Conservation (phyloP, 768 basidiomycete genomes). For the Psilocybe cyanescens region DNA sequence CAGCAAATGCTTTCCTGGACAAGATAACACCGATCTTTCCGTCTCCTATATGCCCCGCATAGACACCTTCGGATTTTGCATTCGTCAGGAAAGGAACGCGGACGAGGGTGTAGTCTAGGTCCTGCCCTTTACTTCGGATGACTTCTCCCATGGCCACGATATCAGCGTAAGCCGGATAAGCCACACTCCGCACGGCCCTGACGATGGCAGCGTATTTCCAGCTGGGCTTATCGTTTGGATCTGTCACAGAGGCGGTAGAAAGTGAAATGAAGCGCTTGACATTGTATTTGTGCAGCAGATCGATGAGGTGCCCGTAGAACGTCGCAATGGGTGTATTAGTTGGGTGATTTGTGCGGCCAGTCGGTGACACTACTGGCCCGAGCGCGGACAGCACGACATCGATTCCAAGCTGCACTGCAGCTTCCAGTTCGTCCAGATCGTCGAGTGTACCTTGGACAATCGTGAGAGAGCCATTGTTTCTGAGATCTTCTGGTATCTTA, state of each 20-base stretch:
- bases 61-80: conserved; percentile 43
- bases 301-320: conserved; percentile 59
- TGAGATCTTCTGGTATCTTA: conserved; percentile 60
- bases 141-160: conserved; percentile 65
- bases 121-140: conserved; percentile 49
- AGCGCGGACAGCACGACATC: conserved; percentile 71
- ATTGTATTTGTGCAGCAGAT: conserved; percentile 52
- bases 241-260: conserved; percentile 67
- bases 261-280: conserved; percentile 68
- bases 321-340: conserved; percentile 62
- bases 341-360: conserved; percentile 37
- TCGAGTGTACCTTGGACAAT: conserved; percentile 60
- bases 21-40: conserved; percentile 52
- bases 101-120: conserved; percentile 71
- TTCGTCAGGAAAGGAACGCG: conserved; percentile 69
- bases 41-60: conserved; percentile 74
- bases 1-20: conserved; percentile 60
- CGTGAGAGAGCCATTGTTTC: conserved; percentile 44
- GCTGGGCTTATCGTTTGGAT: conserved; percentile 62
- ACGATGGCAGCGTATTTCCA: conserved; percentile 47
- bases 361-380: conserved; percentile 41
- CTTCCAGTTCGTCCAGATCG: conserved; percentile 49
- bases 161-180: conserved; percentile 65
- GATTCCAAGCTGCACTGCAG: conserved; percentile 54
- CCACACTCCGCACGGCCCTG: conserved; percentile 43